A percentile compares a stretch with the other conserved stretches of the same genome.
Conservation (phyloP, 768 basidiomycete genomes). For the Panellus pusillus region DNA sequence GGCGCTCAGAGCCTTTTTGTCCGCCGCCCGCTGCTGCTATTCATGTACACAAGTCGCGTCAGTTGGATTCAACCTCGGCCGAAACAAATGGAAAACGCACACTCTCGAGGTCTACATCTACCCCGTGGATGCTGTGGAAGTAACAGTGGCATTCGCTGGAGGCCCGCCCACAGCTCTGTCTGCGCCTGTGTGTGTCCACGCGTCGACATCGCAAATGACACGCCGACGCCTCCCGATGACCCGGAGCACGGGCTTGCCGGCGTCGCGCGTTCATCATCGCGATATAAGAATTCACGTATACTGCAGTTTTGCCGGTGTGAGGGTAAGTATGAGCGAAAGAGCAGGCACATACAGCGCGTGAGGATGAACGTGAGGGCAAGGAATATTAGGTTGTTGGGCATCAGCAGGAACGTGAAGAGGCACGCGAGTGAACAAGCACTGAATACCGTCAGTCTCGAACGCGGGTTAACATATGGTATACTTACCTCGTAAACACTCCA, state of each 20-base stretch:
- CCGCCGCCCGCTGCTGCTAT: no score
- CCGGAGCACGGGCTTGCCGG: background rate
- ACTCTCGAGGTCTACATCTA: no score
- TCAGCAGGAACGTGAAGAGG: slow-evolving; percentile 45
- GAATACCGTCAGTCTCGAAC: no score
- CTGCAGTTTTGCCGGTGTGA: slow-evolving; percentile 24
- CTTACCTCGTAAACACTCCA: background rate
- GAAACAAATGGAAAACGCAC: no score
- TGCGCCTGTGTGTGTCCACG: background rate
- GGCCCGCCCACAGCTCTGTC: background rate
- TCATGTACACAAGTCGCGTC: no score
- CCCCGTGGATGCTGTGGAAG: no score
- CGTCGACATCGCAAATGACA: no score
- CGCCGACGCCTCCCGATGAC: background rate
- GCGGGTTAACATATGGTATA: no score
- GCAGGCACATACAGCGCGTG: slow-evolving; percentile 39
- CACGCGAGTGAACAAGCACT: slow-evolving; percentile 49
- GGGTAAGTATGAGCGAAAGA: background rate
- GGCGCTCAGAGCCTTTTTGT: no score
- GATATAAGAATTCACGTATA: slow-evolving; percentile 46
- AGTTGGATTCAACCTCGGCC: no score
- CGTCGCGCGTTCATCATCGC: slow-evolving; percentile 26
- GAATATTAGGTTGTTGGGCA: slow-evolving; percentile 45
- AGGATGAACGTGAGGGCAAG: slow-evolving; percentile 42
- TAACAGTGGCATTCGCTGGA: no score